These are phyloP conservation scores for Microdochium paspali DNA, from an alignment of 2,329 filamentous ascomycete species.

Conservation along the genomic window DNA sequence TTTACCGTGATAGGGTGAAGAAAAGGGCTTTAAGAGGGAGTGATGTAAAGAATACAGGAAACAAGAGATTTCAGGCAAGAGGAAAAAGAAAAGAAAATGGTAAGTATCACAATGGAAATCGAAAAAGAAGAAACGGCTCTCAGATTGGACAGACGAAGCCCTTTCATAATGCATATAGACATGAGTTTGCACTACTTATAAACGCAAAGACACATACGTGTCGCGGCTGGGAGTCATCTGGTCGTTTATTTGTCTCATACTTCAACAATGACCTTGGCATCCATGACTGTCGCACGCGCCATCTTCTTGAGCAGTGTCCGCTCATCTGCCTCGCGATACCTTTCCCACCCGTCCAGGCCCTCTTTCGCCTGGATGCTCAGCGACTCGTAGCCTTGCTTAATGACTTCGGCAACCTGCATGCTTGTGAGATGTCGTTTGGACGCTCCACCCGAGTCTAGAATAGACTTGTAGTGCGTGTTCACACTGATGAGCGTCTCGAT, in stretches of 20 bases:
- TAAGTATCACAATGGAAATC: no score
- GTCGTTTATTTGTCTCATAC: constrained; percentile 10
- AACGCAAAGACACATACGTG: no score
- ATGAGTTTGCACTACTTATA: no score
- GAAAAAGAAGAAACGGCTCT: no score
- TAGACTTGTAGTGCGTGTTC: constrained; percentile 75
- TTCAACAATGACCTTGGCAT: constrained; percentile 43
- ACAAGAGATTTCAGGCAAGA: no score
- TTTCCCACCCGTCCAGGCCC: constrained; percentile 76
- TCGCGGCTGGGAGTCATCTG: no score
- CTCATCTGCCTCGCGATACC: constrained; percentile 79
- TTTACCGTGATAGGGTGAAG: no score
- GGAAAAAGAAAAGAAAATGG: no score
- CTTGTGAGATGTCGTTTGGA: constrained; percentile 65
- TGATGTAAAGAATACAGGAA: no score
- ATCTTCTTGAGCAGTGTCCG: constrained; percentile 80
- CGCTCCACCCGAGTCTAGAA: constrained; percentile 46
- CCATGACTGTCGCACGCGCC: constrained; percentile 64
- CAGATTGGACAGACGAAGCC: no score
- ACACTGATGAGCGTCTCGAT: constrained; percentile 81
- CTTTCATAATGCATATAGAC: no score
- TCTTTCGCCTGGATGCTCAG: constrained; percentile 84
- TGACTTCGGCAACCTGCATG: constrained; percentile 77
- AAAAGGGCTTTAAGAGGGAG: no score
- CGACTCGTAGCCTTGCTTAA: constrained; percentile 94